Base-by-base conservation (phyloP, 2,329 filamentous ascomycete genomes). In the Lachnellula suecica region DNA sequence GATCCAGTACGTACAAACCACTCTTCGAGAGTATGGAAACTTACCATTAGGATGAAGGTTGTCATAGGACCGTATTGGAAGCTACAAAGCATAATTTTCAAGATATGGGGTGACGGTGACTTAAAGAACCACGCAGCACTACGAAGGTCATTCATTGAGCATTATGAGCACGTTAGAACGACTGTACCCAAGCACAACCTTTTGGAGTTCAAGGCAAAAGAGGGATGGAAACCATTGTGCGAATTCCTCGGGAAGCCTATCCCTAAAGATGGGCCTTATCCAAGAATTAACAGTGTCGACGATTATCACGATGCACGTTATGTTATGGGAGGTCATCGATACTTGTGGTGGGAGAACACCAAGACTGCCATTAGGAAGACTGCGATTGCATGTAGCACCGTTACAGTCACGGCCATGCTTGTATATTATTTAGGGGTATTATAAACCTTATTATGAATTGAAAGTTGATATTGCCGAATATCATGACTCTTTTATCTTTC, bases 171-270 rank as follows among this genome's bases (percentile, higher is more conserved):
- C 15, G 29, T 31, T 31, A 31, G 29, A 31, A 15, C 29, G 15
- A 15, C 15, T 15, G 42, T 44, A 10, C 42, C 42, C 1, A 4
- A 20, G 23, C 20, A 44, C 5, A 44, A 44, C 13, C n/a, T 47
- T 1, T 47, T 47, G 45, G 45, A 47, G 15, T 47, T 47, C 24
- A 20, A 37, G 2, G 19, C 24, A 3, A 2, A 17, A 20, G 47
- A 50, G 29, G 47, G 47, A 11, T 50, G 47, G 47, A 40, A 44
- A 27, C 47, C 47, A 23, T 31, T 50, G 4, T 50, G 47, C 22
- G 27, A 44, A 40, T 50, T 50, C 23, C 40, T 50, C 2, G 47
- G 47, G 7, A 19, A 50, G 27, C 1, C 13, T 10, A 15, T 25
- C 15, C 40, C 40, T 4, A 23, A 24, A 9, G 24, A 23, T 20